phyloP scores from a whole-genome alignment of 192 early-diverging fungal species.

The Jimgerdemannia flammicorona region DNA sequence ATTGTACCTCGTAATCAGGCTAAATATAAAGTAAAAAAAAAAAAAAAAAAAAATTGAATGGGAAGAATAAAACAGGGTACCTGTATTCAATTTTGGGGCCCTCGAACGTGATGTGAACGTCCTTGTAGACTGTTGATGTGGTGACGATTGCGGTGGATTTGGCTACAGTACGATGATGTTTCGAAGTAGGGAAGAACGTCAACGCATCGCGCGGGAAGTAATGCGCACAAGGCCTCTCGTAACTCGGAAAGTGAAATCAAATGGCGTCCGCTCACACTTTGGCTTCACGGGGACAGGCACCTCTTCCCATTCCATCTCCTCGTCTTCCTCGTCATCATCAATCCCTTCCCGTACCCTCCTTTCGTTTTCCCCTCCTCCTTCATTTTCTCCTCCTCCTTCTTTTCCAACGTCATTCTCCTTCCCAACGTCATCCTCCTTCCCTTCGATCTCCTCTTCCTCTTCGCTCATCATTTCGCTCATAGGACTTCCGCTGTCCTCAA shows the following conservation, averaged over 20 bases:
- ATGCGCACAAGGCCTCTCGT: too few relatives aligned
- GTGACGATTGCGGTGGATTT: neutral
- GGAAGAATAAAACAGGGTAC: neutral
- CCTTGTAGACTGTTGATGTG: constrained; percentile 22
- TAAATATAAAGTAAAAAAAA: too few relatives aligned
- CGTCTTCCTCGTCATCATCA: constrained; percentile 25
- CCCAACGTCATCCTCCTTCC: neutral
- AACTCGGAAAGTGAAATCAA: neutral
- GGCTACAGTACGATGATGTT: neutral
- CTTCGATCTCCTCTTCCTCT: neutral
- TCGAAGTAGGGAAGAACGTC: neutral
- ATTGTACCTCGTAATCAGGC: neutral
- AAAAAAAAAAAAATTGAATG: too few relatives aligned
- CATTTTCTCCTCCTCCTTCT: constrained; percentile 27
- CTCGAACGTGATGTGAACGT: constrained; percentile 30
- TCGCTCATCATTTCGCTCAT: neutral
- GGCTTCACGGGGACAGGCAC: constrained; percentile 25
- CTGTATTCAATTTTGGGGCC: constrained; percentile 14
- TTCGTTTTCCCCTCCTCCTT: neutral
- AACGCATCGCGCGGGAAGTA: too few relatives aligned
- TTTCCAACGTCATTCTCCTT: constrained; percentile 24
- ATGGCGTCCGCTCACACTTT: neutral
- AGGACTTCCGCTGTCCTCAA: neutral
- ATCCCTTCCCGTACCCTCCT: constrained; percentile 2
- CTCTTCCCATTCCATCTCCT: constrained; percentile 42